Evolutionary conservation across 140 eudicot genomes (phyloP).

Genomic region (Cichorium intybus): DNA sequence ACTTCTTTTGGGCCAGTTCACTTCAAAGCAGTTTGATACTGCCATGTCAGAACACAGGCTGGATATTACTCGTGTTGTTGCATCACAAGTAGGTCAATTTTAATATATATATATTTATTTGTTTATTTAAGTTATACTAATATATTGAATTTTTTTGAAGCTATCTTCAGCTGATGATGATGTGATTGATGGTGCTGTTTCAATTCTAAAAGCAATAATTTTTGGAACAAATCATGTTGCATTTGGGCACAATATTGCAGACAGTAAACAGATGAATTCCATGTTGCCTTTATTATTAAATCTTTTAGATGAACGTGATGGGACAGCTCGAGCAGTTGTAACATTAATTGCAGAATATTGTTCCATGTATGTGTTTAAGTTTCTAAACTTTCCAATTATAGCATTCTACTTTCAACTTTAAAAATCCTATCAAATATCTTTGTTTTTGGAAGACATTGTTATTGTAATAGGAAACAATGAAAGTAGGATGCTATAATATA

Average conservation of each 20-base stretch:
- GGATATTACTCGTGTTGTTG: slow-evolving; percentile 52
- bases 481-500: background rate
- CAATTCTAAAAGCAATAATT: slow-evolving; percentile 62
- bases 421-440: background rate
- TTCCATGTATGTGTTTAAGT: slow-evolving; percentile 43
- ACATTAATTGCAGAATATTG: slow-evolving; percentile 72
- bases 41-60: slow-evolving; percentile 55
- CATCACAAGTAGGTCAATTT: slow-evolving; percentile 59
- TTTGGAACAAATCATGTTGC: slow-evolving; percentile 44
- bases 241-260: slow-evolving; percentile 41
- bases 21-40: slow-evolving; percentile 58
- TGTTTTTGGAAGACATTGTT: too few relatives aligned
- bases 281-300: slow-evolving; percentile 49
- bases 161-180: slow-evolving; percentile 69
- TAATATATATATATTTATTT: too few relatives aligned
- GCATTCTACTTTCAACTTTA: background rate
- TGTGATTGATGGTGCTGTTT: slow-evolving; percentile 58
- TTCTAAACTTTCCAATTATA: background rate
- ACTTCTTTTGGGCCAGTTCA: slow-evolving; percentile 74
- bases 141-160: slow-evolving; percentile 36
- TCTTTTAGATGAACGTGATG: slow-evolving; percentile 78
- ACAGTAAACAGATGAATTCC: slow-evolving; percentile 56
- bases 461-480: background rate
- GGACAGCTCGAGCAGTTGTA: slow-evolving; percentile 72
- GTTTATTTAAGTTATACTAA: slow-evolving; percentile 17